A percentile compares a stretch with the other conserved stretches of the same genome.
Evolutionary conservation across 352 stramenopile species (phyloP).

Genomic region (Globisporangium heterothallicum): DNA sequence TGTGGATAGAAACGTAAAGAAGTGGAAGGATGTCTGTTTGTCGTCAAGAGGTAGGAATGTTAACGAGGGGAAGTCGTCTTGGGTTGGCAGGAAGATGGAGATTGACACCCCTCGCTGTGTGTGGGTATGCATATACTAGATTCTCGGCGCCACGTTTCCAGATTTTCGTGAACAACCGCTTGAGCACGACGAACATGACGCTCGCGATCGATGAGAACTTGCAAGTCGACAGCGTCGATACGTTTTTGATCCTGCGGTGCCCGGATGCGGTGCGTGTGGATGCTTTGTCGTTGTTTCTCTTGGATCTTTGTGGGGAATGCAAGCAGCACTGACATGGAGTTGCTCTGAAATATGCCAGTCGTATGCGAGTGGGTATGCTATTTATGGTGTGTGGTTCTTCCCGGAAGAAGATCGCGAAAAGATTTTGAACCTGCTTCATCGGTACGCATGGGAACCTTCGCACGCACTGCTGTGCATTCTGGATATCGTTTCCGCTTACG

Average conservation of each 20-base stretch:
- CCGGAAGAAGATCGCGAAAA: constrained; percentile 79
- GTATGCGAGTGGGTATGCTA: constrained; percentile 60
- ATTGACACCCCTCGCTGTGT: too few species aligned
- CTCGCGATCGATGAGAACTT: constrained; percentile 64
- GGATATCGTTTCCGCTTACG: background rate
- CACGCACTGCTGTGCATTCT: constrained; percentile 11
- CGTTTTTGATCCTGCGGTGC: constrained; percentile 79
- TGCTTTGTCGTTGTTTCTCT: background rate
- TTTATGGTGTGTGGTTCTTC: constrained; percentile 87
- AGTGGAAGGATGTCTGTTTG: constrained; percentile 79
- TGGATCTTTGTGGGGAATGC: background rate
- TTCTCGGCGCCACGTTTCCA: constrained; percentile 74
- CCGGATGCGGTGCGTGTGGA: constrained; percentile 36
- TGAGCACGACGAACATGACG: constrained; percentile 86
- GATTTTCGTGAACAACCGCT: constrained; percentile 87
- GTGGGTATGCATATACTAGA: constrained; percentile 18
- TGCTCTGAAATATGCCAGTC: constrained; percentile 14
- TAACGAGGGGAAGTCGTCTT: background rate
- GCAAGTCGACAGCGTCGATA: constrained; percentile 79
- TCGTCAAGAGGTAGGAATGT: constrained; percentile 61
- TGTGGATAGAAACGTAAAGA: constrained; percentile 74
- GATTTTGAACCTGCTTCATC: constrained; percentile 67
- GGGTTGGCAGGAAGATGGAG: background rate
- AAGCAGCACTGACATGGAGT: too few species aligned
- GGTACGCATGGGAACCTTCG: constrained; percentile 23